Evolutionary conservation across 768 basidiomycete genomes (phyloP), one percentile per base, ranked within the genome.

Genomic region (Trametes sanguinea): DNA sequence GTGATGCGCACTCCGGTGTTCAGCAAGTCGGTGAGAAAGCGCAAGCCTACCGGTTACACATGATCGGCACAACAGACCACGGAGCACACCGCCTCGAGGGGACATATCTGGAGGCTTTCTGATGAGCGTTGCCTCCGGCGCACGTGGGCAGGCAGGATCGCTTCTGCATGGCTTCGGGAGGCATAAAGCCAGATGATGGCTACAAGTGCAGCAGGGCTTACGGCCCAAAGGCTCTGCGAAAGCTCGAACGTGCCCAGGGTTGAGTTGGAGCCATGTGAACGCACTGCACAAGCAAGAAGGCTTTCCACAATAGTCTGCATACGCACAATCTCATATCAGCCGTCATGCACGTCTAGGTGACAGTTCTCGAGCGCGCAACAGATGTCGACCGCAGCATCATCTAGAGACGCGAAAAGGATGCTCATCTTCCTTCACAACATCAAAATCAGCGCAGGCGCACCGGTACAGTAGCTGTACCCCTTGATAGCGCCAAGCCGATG

Each of bases 51-150:
- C 6, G 35, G 11, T 37, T 37, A 8, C 8, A 8, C 2, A 14
- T 46, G 45, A 17, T 27, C 45, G 45, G 22, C 45, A 10, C 17
- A 32, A 30, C 29, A 48, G 47, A 14, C 27, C 22, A 48, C 4
- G 6, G 17, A 27, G 32, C 40, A n/a, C 53, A 54, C 53, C 29
- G 57, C 50, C 40, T 14, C 40, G 37, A 4, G n/a, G 42, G 42
- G 29, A 35, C 42, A 11, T 44, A 7, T 39, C 27, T 43, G 8
- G 32, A 29, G 10, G 40, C 30, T 9, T 17, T 51, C 48, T 59
- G 57, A 59, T 59, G 57, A 4, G 50, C 50, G 57, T 59, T 52
- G 57, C 57, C 51, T 45, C 7, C 14, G 17, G 50, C 50, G 50
- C 57, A 59, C 57, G 57, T 59, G 57, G 50, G 57, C 3, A 13